phyloP scores from a whole-genome alignment of 2,329 filamentous ascomycete species.

The Chrysoporthe puriensis region DNA sequence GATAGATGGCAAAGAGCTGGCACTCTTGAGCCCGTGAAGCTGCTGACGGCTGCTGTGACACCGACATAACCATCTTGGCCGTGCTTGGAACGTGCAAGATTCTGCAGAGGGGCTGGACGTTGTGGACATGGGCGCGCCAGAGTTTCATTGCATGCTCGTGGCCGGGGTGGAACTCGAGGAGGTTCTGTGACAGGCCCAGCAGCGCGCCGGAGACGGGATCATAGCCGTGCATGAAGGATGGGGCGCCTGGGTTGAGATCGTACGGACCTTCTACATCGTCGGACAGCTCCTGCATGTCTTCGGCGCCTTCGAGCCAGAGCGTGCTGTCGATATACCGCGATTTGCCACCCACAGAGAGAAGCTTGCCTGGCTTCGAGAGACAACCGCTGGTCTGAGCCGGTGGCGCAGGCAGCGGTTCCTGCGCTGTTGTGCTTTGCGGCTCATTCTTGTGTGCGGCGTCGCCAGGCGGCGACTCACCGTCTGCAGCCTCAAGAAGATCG shows the following conservation, averaged over 20 bases:
- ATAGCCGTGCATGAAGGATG: neutral
- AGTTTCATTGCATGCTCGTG: slow-evolving; percentile 32
- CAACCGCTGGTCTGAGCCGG: slow-evolving; percentile 14
- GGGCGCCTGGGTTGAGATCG: slow-evolving; percentile 20
- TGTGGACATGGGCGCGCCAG: slow-evolving; percentile 34
- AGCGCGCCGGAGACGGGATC: slow-evolving; percentile 30
- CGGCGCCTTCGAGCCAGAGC: slow-evolving; percentile 37
- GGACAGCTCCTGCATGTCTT: slow-evolving; percentile 34
- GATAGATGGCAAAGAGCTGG: slow-evolving; percentile 49
- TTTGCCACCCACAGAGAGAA: slow-evolving; percentile 38
- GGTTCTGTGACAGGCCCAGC: slow-evolving; percentile 23
- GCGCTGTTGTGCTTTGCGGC: slow-evolving; percentile 4
- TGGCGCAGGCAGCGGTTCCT: slow-evolving; percentile 22
- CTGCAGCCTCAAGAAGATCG: slow-evolving; percentile 34
- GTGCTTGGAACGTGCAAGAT: slow-evolving; percentile 35
- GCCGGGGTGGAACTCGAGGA: slow-evolving; percentile 32
- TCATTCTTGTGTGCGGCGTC: neutral
- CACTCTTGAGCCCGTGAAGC: slow-evolving; percentile 40
- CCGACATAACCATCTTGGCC: slow-evolving; percentile 29
- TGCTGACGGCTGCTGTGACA: slow-evolving; percentile 29
- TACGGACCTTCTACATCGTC: slow-evolving; percentile 33
- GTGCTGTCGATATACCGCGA: slow-evolving; percentile 47
- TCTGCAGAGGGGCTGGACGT: slow-evolving; percentile 35
- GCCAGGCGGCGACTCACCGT: neutral
- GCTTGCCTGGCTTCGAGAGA: slow-evolving; percentile 26